Percentiles rank a stretch among this genome's conserved stretches.
Conservation (phyloP, 192 early-diverging fungal genomes). For the Coemansia sp. region DNA sequence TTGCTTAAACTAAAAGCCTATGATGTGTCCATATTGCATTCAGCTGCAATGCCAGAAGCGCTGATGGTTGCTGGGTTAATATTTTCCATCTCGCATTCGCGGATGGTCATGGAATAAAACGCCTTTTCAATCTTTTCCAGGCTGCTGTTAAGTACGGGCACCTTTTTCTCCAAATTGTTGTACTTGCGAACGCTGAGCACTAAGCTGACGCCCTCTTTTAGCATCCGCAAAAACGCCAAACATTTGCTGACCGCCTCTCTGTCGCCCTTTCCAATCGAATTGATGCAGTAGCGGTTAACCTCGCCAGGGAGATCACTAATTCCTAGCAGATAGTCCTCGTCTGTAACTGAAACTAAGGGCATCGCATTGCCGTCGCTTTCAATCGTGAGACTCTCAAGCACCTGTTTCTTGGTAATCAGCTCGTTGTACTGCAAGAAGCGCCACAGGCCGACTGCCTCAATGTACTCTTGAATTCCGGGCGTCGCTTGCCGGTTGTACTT, state of each 20-base stretch:
- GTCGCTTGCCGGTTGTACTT: slow-evolving; percentile 48
- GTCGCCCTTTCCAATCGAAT: slow-evolving; percentile 55
- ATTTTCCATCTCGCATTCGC: slow-evolving; percentile 30
- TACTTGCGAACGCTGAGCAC: slow-evolving; percentile 13
- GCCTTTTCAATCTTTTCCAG: slow-evolving; percentile 50
- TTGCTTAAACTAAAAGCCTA: background rate
- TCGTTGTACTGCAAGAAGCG: slow-evolving; percentile 29
- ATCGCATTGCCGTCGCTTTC: background rate
- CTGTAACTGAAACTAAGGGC: slow-evolving; percentile 26
- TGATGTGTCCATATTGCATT: background rate
- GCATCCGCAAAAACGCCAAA: slow-evolving; percentile 42
- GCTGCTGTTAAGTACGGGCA: slow-evolving; percentile 41
- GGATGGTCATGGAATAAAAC: slow-evolving; percentile 48
- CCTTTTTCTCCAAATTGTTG: slow-evolving; percentile 40
- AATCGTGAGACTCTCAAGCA: slow-evolving; percentile 19
- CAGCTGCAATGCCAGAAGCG: background rate
- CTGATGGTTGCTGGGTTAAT: background rate
- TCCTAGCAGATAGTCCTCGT: slow-evolving; percentile 59
- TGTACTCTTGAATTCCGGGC: slow-evolving; percentile 51
- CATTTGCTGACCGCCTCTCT: slow-evolving; percentile 38
- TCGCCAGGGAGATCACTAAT: slow-evolving; percentile 62
- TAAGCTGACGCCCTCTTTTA: slow-evolving; percentile 49
- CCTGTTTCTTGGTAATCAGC: slow-evolving; percentile 42
- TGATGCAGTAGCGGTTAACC: slow-evolving; percentile 61
- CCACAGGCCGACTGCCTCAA: slow-evolving; percentile 54